Evolutionary conservation across 768 basidiomycete species (phyloP), one percentile per base, ranked within the genome.

Genomic region (Tylopilus rubrobrunneus): DNA sequence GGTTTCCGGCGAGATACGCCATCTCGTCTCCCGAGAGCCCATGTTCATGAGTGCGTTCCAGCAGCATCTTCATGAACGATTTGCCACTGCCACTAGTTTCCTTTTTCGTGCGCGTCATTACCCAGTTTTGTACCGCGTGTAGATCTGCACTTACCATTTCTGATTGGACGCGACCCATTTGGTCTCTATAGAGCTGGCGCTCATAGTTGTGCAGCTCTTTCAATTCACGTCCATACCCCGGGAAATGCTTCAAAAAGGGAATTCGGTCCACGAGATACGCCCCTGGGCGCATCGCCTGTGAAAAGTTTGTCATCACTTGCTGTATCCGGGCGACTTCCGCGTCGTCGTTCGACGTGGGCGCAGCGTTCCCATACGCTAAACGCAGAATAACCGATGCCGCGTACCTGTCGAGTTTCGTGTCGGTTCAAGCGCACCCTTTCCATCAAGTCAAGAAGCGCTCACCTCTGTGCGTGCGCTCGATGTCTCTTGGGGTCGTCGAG

Each of bases 1-100:
- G 74, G 34, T 73, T 74, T 0, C 83, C 84, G 2, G 78, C 79
- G 7, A 85, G 73, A 63, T 81, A 86, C 1, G 83, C 76, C 14
- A 77, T 76, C 56, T 85, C 82, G 49, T 79, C 71, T 41, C 74
- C 72, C 4, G 79, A 73, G 4, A 85, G 71, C 9, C 69, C 72
- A 25, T 80, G 74, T 50, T 78, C 76, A 3, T 62, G 48, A 53
- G 76, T 74, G 4, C 74, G 71, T 56, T 83, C 79, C 14, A 84
- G 60, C 23, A 84, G 73, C 45, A 77, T 77, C 62, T 73, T 78
- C 5, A 73, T 79, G 51, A 86, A 84, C 4, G 78, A 70, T 15
- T 58, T 39, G 1, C 45, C 47, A 7, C 44, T 50, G 1, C 37
- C 27, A 7, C 50, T 51, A 12, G 25, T 47, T 48, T 40, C 48